Evolutionary conservation across 345 rosid species (phyloP).

Genomic region (Lepidium africanum): DNA sequence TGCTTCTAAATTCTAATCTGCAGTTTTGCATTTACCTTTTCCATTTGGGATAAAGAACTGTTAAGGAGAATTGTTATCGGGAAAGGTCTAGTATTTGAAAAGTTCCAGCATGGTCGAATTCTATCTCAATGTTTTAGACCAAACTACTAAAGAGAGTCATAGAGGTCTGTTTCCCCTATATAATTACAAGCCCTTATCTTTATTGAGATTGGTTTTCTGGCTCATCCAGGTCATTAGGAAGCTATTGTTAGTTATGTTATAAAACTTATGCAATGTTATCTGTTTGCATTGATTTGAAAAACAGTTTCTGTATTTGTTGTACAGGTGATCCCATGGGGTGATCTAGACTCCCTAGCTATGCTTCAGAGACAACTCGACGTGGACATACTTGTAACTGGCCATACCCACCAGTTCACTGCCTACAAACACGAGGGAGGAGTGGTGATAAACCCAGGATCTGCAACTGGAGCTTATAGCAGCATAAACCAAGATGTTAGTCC

Average conservation of each 20-base stretch:
- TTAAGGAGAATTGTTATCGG: neutral
- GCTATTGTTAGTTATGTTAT: neutral
- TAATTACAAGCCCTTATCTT: neutral
- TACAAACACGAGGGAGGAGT: slow-evolving; percentile 98
- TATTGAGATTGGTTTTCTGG: neutral
- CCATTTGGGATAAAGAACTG: neutral
- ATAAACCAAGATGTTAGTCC: slow-evolving; percentile 85
- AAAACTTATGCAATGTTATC: neutral
- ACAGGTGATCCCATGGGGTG: slow-evolving; percentile 97
- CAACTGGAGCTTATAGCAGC: slow-evolving; percentile 89
- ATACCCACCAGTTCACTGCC: slow-evolving; percentile 94
- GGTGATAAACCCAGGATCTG: slow-evolving; percentile 91
- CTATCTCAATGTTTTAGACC: neutral
- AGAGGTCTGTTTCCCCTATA: neutral
- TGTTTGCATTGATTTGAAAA: neutral
- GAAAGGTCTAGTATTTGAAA: neutral
- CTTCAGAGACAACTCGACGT: slow-evolving; percentile 92
- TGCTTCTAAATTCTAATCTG: neutral
- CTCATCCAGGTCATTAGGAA: neutral
- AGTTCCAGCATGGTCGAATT: neutral
- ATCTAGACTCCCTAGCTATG: slow-evolving; percentile 90
- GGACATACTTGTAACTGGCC: slow-evolving; percentile 92
- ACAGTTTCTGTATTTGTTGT: neutral
- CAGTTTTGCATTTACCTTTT: neutral
- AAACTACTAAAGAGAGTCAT: neutral